These are phyloP conservation scores for Fusarium pseudograminearum DNA, from an alignment of 2,329 filamentous ascomycete species.

Conservation along the genomic window DNA sequence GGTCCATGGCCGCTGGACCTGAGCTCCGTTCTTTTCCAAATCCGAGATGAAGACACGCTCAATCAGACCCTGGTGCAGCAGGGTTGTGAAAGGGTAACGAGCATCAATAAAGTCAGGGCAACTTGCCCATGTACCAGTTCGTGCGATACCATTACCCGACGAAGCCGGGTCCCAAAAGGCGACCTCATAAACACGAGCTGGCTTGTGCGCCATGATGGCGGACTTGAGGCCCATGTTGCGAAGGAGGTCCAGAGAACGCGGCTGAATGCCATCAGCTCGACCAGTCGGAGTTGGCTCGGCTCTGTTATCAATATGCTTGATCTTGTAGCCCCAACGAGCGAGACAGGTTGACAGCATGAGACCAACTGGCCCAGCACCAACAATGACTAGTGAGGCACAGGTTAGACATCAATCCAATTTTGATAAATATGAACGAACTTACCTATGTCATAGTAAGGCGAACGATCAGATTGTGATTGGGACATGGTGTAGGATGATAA, in stretches of 20 bases:
- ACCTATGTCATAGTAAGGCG: conserved; percentile 61
- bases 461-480: conserved; percentile 34
- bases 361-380: conserved; percentile 90
- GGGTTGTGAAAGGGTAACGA: conserved; percentile 76
- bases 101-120: conserved; percentile 87
- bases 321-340: conserved; percentile 91
- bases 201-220: conserved; percentile 86
- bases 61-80: conserved; percentile 78
- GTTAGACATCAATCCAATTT: conserved; percentile 39
- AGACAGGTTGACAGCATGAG: conserved; percentile 89
- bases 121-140: conserved; percentile 83
- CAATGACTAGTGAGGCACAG: conserved; percentile 70
- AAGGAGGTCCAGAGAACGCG: conserved; percentile 85
- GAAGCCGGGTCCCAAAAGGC: conserved; percentile 77
- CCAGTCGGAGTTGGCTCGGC: conserved; percentile 86
- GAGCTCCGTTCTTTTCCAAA: conserved; percentile 69
- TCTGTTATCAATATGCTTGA: conserved; percentile 94
- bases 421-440: conserved; percentile 19
- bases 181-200: conserved; percentile 85
- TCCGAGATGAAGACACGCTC: conserved; percentile 77
- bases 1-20: conserved; percentile 74
- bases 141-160: conserved; percentile 68
- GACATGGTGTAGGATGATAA: conserved; percentile 29
- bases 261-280: conserved; percentile 92
- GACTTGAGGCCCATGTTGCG: conserved; percentile 92